Evolutionary conservation across 2,329 filamentous ascomycete species (phyloP), one percentile per base, ranked within the genome.

Genomic region (Xenoacremonium recifei): DNA sequence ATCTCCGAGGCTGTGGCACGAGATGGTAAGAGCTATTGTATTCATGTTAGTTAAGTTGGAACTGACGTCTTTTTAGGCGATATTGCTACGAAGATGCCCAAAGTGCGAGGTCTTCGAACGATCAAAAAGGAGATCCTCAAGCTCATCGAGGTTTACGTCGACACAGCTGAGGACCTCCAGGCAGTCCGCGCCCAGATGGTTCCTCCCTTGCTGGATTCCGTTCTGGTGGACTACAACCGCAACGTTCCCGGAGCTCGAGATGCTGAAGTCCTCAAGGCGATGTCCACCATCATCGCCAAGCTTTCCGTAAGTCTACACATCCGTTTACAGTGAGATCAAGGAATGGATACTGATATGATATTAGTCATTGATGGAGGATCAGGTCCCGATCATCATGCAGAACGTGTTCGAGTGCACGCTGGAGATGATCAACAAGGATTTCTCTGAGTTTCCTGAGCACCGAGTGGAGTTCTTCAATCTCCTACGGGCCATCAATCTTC

Each of bases 361-460:
- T 5, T 29, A 95, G 88, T 81, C 82, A 53, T 76, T 97, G 61
- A 99, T 99, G 95, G 93, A 97, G 65, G 93, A 97, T 63, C 93
- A 97, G 68, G 89, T 99, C 32, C 90, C 93, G 9, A 85, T 85
- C 36, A 97, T 99, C 61, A 96, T 99, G 88, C 91, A 97, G 67
- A 95, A 92, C 54, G 89, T 99, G 19, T 99, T 99, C 59, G 92
- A 97, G 68, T 97, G 92, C 73, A 99, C 93, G 3, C 76, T 99
- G 42, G 90, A 96, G 60, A 99, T 99, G 93, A 99, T 99, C 72
- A 99, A 97, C 80, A 99, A 99, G 72, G 93, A 99, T 68, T 99
- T 99, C 69, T 96, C 95, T 35, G 93, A 99, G 64, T 99, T 95
- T 66, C 93, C 93, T 0, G 93, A 99, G 66, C 93, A 99, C 64